These are phyloP conservation scores for Cylindrodendrum hubeiense DNA, from an alignment of 2,329 filamentous ascomycete species.

Conservation along the genomic window DNA sequence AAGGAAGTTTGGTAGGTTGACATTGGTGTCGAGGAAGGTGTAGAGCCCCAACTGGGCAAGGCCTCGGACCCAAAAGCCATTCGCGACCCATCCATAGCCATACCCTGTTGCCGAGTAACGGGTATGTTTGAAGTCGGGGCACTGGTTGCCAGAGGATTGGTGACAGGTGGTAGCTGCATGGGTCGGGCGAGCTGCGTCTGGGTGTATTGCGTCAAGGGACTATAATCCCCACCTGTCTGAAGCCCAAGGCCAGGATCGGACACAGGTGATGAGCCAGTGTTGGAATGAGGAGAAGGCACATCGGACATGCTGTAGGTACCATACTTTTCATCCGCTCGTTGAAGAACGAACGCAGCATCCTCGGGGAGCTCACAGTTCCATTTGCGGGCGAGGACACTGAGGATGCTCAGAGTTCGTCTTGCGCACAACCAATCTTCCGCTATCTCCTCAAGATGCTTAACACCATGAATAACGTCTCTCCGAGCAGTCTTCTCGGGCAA, in stretches of 20 bases:
- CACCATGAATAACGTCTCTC: slow-evolving; percentile 89
- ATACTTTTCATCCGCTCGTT: slow-evolving; percentile 83
- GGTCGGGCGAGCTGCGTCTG: slow-evolving; percentile 43
- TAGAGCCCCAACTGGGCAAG: slow-evolving; percentile 43
- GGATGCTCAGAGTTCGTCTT: slow-evolving; percentile 84
- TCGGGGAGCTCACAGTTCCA: slow-evolving; percentile 91
- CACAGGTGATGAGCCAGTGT: slow-evolving; percentile 47
- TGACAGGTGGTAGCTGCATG: slow-evolving; percentile 35
- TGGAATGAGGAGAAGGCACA: slow-evolving; percentile 65
- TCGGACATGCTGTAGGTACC: slow-evolving; percentile 76
- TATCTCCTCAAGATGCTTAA: slow-evolving; percentile 95
- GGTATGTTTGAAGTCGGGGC: slow-evolving; percentile 22
- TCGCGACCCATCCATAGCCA: slow-evolving; percentile 36
- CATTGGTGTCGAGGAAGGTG: slow-evolving; percentile 35
- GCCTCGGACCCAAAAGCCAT: slow-evolving; percentile 39
- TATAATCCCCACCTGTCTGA: slow-evolving; percentile 47
- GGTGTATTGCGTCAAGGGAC: slow-evolving; percentile 50
- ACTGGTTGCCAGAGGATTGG: slow-evolving; percentile 30
- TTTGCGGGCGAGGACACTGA: slow-evolving; percentile 87
- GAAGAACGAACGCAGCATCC: slow-evolving; percentile 82
- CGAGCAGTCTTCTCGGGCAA: slow-evolving; percentile 91
- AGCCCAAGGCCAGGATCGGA: slow-evolving; percentile 44
- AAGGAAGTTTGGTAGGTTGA: slow-evolving; percentile 38
- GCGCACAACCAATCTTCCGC: slow-evolving; percentile 95
- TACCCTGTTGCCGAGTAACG: slow-evolving; percentile 32